Evolutionary conservation across 2,329 filamentous ascomycete genomes (phyloP), one percentile per base, ranked within the genome.

Genomic region (Fusarium begoniae): DNA sequence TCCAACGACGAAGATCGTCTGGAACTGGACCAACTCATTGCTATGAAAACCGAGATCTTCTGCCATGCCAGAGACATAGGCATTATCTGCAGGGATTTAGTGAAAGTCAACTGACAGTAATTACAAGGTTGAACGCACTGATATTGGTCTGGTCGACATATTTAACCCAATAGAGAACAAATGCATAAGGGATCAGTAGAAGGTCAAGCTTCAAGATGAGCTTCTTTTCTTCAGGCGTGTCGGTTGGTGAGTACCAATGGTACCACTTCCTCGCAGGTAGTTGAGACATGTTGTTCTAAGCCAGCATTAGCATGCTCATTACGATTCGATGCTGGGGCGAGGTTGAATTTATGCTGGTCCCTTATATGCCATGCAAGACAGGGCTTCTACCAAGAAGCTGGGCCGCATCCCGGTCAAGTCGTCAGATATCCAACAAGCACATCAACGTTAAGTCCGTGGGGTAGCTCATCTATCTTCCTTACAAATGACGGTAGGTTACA

Each of bases 281-380:
- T 30, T 41, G 2, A 30, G 51, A n/a, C 51, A 54, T 54, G 5
- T 22, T 35, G 26, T 28, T 28, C 26, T 28, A 35, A 35, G 32
- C 32, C 32, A 35, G 32, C 5, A 35, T 1, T 13, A 35, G 1
- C 32, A 6, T 35, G 4, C 32, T 35, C 32, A 35, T 35, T 4
- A 35, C 4, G 6, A 35, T 35, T 35, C 6, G 32, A 35, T 35
- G 32, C 32, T 13, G 32, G 32, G 32, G 32, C 5, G 5, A 5
- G 2, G 13, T 35, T 35, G 13, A 15, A 20, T 53, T 54, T 40
- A 54, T 55, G 20, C 4, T 28, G 7, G 2, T 35, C 6, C 0
- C 4, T 6, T 6, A 4, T 0, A 14, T 24, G 6, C 9, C 8
- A 53, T 20, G 18, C 12, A 53, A 0, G 32, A 8, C 18, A 53